These are phyloP conservation scores for Colletotrichum brevisporum DNA, from an alignment of 2,329 filamentous ascomycete species.

Conservation along the genomic window DNA sequence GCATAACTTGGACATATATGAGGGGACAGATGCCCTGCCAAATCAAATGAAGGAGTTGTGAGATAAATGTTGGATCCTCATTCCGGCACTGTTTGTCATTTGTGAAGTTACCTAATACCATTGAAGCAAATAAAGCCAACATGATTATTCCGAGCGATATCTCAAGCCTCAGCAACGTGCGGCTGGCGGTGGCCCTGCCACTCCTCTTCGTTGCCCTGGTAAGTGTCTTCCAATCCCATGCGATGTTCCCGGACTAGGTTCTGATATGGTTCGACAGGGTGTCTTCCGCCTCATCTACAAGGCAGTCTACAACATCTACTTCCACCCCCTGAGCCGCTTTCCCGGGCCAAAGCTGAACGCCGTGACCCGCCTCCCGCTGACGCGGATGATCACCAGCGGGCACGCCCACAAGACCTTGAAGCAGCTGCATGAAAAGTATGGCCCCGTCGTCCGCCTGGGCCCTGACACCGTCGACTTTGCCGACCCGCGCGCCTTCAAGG, in stretches of 20 bases:
- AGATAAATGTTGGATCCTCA: background rate
- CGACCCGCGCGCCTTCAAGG: constrained; percentile 53
- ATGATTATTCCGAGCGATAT: constrained; percentile 34
- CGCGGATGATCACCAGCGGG: constrained; percentile 13
- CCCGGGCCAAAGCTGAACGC: constrained; percentile 47
- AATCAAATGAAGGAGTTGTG: background rate
- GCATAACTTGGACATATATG: constrained; percentile 19
- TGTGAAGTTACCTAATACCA: background rate
- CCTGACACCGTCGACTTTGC: constrained; percentile 57
- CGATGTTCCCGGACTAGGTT: background rate
- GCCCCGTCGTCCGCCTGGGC: constrained; percentile 55
- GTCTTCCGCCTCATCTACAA: constrained; percentile 16
- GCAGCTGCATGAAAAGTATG: constrained; percentile 44
- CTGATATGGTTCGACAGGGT: background rate
- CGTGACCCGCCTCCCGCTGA: constrained; percentile 23
- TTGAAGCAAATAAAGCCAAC: background rate
- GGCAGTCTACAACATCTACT: constrained; percentile 49
- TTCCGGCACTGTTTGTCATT: background rate
- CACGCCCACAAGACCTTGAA: constrained; percentile 12
- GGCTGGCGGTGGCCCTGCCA: constrained; percentile 29
- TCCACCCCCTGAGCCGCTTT: constrained; percentile 51
- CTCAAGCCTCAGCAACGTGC: constrained; percentile 13
- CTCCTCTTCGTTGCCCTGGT: constrained; percentile 18
- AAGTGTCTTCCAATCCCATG: background rate
- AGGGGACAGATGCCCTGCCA: background rate